These are phyloP conservation scores for Rauvolfia tetraphylla DNA, from an alignment of 257 asterid species.

Conservation along the genomic window DNA sequence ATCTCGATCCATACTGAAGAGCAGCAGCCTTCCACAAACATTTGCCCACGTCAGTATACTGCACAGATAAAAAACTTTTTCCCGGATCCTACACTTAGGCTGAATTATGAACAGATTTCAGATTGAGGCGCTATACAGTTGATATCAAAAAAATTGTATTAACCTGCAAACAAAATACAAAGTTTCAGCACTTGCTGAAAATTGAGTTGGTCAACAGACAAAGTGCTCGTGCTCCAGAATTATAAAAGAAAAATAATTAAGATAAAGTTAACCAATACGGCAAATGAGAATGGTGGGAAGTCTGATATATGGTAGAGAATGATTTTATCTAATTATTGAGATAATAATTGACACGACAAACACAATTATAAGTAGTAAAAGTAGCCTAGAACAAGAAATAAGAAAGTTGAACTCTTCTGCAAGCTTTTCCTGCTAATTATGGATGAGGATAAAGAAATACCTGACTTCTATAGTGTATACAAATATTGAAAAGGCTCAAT, in stretches of 20 bases:
- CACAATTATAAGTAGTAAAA: neutral
- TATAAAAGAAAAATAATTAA: neutral
- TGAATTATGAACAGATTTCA: constrained; percentile 10
- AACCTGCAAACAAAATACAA: constrained; percentile 12
- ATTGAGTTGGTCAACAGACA: neutral
- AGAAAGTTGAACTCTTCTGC: neutral
- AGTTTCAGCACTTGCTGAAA: neutral
- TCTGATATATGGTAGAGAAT: neutral
- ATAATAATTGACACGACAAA: neutral
- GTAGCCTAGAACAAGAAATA: neutral
- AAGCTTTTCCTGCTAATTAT: neutral
- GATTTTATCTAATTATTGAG: neutral
- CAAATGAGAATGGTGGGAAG: neutral
- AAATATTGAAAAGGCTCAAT: neutral
- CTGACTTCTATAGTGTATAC: constrained; percentile 8
- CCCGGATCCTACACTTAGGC: neutral
- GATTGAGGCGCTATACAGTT: constrained; percentile 17
- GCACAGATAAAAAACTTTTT: neutral
- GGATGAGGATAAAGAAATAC: constrained; percentile 1
- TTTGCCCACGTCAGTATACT: neutral
- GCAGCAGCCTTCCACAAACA: neutral
- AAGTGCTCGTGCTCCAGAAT: neutral
- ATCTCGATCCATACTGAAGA: neutral
- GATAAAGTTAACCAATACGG: neutral
- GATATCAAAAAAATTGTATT: constrained; percentile 8